Evolutionary conservation across 768 basidiomycete species (phyloP), one percentile per base, ranked within the genome.

Genomic region (Crucibulum laeve): DNA sequence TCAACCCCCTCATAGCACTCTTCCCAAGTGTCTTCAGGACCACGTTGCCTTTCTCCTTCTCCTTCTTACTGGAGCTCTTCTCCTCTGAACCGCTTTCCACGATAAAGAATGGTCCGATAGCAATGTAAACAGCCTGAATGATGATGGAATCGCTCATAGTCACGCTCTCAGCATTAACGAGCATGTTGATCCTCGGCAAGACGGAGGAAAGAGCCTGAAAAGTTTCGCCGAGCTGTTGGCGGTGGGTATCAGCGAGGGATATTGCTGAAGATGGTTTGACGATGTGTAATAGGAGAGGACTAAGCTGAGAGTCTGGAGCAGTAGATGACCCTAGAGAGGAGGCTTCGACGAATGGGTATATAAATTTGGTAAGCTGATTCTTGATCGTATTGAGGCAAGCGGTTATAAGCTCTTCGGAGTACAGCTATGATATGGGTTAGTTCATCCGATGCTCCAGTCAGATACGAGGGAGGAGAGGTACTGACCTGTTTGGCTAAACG

Each of bases 31-130:
- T 86, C 54, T 68, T 74, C 49, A 83, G 63, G 3, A 89, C 79
- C 4, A 78, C 68, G 40, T 22, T 43, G n/a, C 19, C 35, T 18
- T 63, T 73, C 28, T 75, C 79, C 53, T 79, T 84, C 65, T 77
- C 65, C 73, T 80, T 8, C 63, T 63, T 68, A 17, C 62, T 51
- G 47, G 60, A 55, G 30, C 53, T 59, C 37, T 81, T 79, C 30
- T 69, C 66, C 24, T 84, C 83, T 3, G 62, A 68, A 0, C 71
- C 68, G 10, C 70, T 67, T 32, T 91, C 90, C n/a, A 80, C 80
- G 4, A 91, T 81, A 56, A 98, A 98, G 60, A 98, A 93, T 0
- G 95, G 94, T 5, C 89, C 90, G 51, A 97, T 91, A 3, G 92
- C 80, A 40, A 97, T 85, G 61, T 95, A 98, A 3, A 96, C 88